A percentile compares a stretch with the other conserved stretches of the same genome.
Evolutionary conservation across 2,329 filamentous ascomycete genomes (phyloP).

Genomic region (Arthrobotrys iridis): DNA sequence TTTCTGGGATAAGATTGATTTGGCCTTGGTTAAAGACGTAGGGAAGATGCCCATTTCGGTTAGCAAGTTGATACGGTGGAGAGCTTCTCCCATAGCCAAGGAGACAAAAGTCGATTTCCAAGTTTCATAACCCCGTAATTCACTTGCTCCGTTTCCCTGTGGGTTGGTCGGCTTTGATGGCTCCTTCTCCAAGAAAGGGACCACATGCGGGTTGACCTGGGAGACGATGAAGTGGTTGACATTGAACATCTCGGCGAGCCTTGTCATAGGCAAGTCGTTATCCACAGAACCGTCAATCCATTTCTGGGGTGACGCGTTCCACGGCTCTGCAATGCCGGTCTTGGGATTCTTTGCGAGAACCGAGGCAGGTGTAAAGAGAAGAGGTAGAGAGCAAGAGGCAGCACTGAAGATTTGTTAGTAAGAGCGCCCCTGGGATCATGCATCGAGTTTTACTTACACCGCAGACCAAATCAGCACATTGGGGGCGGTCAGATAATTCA

Average conservation of each 20-base stretch:
- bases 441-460: constrained; percentile 64
- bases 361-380: constrained; percentile 81
- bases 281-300: constrained; percentile 97
- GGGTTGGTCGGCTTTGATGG: constrained; percentile 18
- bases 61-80: constrained; percentile 82
- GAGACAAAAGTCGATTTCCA: constrained; percentile 62
- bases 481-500: constrained; percentile 93
- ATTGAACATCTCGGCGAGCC: constrained; percentile 93
- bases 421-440: constrained; percentile 48
- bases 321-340: constrained; percentile 79
- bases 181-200: constrained; percentile 83
- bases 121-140: constrained; percentile 28
- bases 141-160: constrained; percentile 6
- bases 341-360: constrained; percentile 84
- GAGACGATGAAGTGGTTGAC: constrained; percentile 98
- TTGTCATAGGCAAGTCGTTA: constrained; percentile 90
- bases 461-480: constrained; percentile 97
- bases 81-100: constrained; percentile 79
- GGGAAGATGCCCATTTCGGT: constrained; percentile 83
- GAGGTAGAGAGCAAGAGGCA: constrained; percentile 91
- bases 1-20: constrained; percentile 84
- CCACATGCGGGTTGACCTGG: constrained; percentile 93
- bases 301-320: constrained; percentile 84
- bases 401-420: constrained; percentile 64
- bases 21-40: constrained; percentile 78